Evolutionary conservation across 805 yeast genomes (phyloP), one percentile per base, ranked within the genome.

Genomic region (Scheffersomyces ergatensis): DNA sequence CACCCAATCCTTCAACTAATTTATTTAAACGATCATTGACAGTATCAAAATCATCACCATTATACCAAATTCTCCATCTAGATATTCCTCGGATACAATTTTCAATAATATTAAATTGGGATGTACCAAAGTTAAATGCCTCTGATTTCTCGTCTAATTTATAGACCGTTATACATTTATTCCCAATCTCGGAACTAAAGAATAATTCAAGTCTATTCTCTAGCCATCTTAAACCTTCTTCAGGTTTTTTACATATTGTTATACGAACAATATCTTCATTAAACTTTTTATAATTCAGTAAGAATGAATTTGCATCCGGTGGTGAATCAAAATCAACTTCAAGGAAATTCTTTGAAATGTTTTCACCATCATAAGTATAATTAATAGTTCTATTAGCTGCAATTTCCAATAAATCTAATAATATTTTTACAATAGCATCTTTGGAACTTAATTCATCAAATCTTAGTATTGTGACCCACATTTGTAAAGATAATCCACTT

Each of bases 1-100:
- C 84, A 36, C 96, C 85, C 37, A 89, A 70, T 13, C 72, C 76
- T 55, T 87, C 89, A 8, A 85, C 80, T 34, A 77, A 67, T 37
- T 75, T 74, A 34, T 68, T 70, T 38, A 80, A 65, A 39, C 79
- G 68, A 16, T 59, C 70, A 37, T 81, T 82, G 12, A 79, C 68
- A 29, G 67, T 65, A 27, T 77, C 82, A 38, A 77, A 72, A 18
- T 74, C 74, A 4, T 70, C 74, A 5, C 80, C 79, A 26, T 63
- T 74, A 53, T 88, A 89, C 97, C 97, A 92, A 14, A 89, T 81
- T 53, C 88, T 80, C 99, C 99, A 95, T 56, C 99, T 78, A 11
- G 93, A 82, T 18, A 95, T 83, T 27, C 98, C 99, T 44, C 96
- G 77, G 25, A 93, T 78, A 50, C 95, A 84, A 26, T 96, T 84